Evolutionary conservation across 2,329 filamentous ascomycete species (phyloP), one percentile per base, ranked within the genome.

Genomic region (Fusarium sp.): DNA sequence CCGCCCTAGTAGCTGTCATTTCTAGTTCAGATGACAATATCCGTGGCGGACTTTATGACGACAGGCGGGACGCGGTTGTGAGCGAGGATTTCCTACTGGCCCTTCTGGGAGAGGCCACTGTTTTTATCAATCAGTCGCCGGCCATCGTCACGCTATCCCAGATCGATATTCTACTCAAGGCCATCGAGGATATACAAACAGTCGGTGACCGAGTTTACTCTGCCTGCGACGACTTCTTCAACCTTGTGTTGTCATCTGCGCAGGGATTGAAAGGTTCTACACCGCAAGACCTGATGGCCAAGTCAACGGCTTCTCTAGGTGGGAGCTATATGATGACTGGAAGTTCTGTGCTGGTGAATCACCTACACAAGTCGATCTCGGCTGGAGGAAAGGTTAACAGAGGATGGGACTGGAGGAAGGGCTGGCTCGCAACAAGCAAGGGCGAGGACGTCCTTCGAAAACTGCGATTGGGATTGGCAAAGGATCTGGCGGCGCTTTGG

Each of bases 1-100:
- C 88, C 42, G 91, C 93, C 3, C 84, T 98, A 49, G 85, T 93
- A 42, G 91, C 93, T n/a, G 91, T 97, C 61, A 92, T 98, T 72
- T 88, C 91, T 55, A 96, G 92, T 76, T 91, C 95, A 4, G 92
- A 93, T 59, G 94, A 97, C 78, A 95, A 93, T 76, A 97, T 98
- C 73, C 92, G 93, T 59, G 95, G 95, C 57, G 95, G 95, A 2
- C 84, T 98, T 4, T 97, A 94, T 77, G 94, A 98, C 76, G 89
- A 90, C 24, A 87, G 88, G 20, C 88, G 92, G 15, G 92, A 94
- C 75, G 90, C 93, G 1, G 93, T 97, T 9, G 92, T 98, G 20
- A 93, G 93, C 72, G 92, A 97, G 66, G 95, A 98, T 73, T 94
- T 94, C 53, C 81, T 98, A 23, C 84, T 98, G 11, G 89, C 92